These are phyloP conservation scores for Cocos nucifera DNA, from an alignment of 176 grass and related monocot species.

Conservation along the genomic window DNA sequence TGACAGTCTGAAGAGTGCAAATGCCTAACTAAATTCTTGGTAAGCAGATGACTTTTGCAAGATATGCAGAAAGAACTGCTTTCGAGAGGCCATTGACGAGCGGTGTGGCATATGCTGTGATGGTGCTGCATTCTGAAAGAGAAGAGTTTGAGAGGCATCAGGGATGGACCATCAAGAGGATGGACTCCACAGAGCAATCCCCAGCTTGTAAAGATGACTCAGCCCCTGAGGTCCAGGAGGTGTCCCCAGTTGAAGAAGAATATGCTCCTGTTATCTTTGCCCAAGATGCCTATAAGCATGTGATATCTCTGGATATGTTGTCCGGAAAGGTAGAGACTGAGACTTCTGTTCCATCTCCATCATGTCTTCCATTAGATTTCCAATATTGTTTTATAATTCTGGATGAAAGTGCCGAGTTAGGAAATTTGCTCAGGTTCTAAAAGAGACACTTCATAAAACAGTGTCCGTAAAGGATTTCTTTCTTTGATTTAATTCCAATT, in stretches of 20 bases:
- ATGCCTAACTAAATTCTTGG: not conserved
- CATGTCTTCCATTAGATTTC: not conserved
- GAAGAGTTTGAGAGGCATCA: conserved; percentile 83
- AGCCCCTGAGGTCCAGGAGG: conserved; percentile 34
- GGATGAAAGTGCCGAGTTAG: no score
- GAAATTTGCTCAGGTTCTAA: no score
- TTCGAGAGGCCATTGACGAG: conserved; percentile 98
- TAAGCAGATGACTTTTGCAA: conserved; percentile 72
- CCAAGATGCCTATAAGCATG: conserved; percentile 87
- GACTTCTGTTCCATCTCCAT: not conserved
- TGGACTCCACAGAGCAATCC: conserved; percentile 67
- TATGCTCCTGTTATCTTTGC: conserved; percentile 98
- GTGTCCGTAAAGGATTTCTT: no score
- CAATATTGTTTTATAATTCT: no score
- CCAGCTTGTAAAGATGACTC: conserved; percentile 37
- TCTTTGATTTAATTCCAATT: no score
- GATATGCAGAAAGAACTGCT: conserved; percentile 92
- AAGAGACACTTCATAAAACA: no score
- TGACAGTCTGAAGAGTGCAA: no score
- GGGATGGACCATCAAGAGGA: conserved; percentile 89
- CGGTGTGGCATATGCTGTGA: conserved; percentile 92
- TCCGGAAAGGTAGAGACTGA: conserved; percentile 51
- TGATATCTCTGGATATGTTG: conserved; percentile 92
- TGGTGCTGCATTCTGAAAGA: conserved; percentile 62
- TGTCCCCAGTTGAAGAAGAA: conserved; percentile 41